Conservation (phyloP, 768 basidiomycete genomes). For the Russula ochroleuca region DNA sequence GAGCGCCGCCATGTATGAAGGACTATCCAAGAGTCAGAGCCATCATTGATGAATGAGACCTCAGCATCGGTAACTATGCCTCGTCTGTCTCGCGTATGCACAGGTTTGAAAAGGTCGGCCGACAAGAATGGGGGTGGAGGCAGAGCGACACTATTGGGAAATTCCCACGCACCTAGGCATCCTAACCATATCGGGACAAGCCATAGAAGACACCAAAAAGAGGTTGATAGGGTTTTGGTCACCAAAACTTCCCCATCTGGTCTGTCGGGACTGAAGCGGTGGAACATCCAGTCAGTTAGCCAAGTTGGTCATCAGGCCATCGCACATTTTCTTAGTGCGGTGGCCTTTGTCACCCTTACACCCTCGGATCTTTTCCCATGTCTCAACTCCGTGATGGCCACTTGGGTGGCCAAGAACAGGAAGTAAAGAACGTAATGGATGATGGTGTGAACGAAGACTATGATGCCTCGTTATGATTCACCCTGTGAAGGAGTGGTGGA, state of each 20-base stretch:
- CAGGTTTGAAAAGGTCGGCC: conserved; percentile 6
- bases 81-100: conserved; percentile 2
- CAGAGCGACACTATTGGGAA: neutral
- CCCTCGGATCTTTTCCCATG: neutral
- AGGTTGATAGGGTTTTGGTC: too few relatives aligned
- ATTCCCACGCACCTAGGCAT: neutral
- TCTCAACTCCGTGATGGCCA: neutral
- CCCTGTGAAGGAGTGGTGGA: neutral
- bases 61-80: neutral
- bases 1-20: neutral
- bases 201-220: too few relatives aligned
- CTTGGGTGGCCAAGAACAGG: neutral
- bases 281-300: neutral
- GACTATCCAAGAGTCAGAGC: neutral
- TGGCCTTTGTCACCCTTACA: neutral
- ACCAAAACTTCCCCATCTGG: too few relatives aligned
- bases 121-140: neutral
- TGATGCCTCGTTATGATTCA: neutral
- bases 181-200: neutral
- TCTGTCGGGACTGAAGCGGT: too few relatives aligned
- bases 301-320: neutral
- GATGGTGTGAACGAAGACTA: neutral
- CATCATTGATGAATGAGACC: conserved; percentile 13
- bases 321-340: neutral
- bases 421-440: neutral